Evolutionary conservation across 345 rosid genomes (phyloP).

Genomic region (Balakata baccata): DNA sequence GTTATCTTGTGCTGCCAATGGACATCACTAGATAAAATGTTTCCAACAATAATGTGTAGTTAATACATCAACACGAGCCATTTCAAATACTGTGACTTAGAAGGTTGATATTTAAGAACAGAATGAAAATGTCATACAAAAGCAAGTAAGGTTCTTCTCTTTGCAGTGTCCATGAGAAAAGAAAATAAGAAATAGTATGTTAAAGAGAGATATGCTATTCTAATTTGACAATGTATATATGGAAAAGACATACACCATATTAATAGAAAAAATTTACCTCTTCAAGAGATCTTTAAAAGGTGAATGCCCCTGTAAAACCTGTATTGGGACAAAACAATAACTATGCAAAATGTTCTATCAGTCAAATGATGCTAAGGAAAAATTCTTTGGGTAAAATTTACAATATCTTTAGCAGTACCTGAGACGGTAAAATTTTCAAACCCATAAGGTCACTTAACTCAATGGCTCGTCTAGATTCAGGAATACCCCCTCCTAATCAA

Average conservation of each 20-base stretch:
- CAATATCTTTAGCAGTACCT: conserved; percentile 23
- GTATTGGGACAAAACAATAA: conserved; percentile 19
- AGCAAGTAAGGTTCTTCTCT: background rate
- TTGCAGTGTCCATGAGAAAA: background rate
- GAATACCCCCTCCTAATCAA: conserved; percentile 48
- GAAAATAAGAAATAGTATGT: background rate
- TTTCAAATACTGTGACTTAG: background rate
- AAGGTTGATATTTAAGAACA: background rate
- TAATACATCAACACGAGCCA: background rate
- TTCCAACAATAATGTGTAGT: background rate
- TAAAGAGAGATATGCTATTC: background rate
- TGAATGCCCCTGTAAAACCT: conserved; percentile 52
- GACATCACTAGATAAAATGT: background rate
- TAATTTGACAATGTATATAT: background rate
- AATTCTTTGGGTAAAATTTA: background rate
- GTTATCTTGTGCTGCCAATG: background rate
- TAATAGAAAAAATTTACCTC: conserved; percentile 21
- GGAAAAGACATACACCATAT: background rate
- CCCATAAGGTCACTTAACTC: conserved; percentile 43
- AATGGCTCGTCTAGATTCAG: conserved; percentile 40
- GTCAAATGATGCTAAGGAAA: conserved; percentile 14
- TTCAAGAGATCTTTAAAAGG: conserved; percentile 41
- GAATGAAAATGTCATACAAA: background rate
- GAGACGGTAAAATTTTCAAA: conserved; percentile 41
- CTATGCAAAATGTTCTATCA: conserved; percentile 26